Evolutionary conservation across 2,329 filamentous ascomycete genomes (phyloP), one percentile per base, ranked within the genome.

Genomic region (Alternaria novae-zelandiae): DNA sequence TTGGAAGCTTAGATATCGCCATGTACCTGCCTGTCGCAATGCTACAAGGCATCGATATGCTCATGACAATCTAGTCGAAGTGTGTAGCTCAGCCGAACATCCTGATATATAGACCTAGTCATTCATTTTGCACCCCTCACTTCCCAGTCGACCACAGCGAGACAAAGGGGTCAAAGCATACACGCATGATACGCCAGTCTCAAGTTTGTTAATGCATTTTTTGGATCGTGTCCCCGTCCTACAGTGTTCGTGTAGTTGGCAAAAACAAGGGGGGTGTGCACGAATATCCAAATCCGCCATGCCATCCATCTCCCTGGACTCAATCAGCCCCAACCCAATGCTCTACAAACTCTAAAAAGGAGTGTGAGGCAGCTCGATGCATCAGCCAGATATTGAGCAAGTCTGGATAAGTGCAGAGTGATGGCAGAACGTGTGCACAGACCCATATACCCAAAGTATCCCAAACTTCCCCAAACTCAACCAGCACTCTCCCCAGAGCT

Each of bases 351-450:
- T 0, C 9, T 1, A 41, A 41, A 41, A 41, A n/a, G 15, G 15
- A 41, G 10, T n/a, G 8, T 4, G 4, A 8, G 4, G 5, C 3
- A 0, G 15, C 2, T 10, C 0, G n/a, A 17, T 41, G 15, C 9
- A 41, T 10, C 15, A 4, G 1, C 8, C 9, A 41, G 36, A 6
- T 4, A 6, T 41, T 1, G 15, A 17, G 4, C 36, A 0, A 6
- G 15, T 17, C 0, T 0, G 0, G 0, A 0, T 17, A 5, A 6
- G 9, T 17, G 2, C 5, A 11, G 9, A 0, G 0, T 0, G 8
- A 0, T 41, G 36, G 4, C 36, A 0, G 36, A 6, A 1, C 0
- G 8, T 41, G 9, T 41, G 36, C 5, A 41, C 36, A 41, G 1
- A 17, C n/a, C 9, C 9, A 0, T 0, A 41, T 41, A n/a, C 6